phyloP scores from a whole-genome alignment of 1,284 basidiomycete genomes.

The Mycena sp. region DNA sequence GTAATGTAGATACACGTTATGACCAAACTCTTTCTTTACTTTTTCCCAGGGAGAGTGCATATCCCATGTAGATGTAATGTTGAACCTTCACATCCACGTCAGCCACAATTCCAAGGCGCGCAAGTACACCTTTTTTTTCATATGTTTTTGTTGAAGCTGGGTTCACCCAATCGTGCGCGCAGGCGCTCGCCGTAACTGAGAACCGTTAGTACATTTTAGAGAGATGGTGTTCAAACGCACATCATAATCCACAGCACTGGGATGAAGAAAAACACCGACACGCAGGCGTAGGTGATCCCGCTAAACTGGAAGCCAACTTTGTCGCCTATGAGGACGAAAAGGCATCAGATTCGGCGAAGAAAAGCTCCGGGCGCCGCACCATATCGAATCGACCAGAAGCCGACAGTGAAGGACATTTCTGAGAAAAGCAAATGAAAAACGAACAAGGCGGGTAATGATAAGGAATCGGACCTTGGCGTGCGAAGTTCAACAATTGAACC shows the following conservation, averaged over 20 bases:
- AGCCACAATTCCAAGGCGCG: too few relatives aligned
- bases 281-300: slow-evolving; percentile 35
- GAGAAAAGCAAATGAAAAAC: too few relatives aligned
- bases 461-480: slow-evolving; percentile 27
- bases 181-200: slow-evolving; percentile 34
- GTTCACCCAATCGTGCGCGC: slow-evolving; percentile 32
- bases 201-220: neutral
- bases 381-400: slow-evolving; percentile 36
- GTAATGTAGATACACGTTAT: too few relatives aligned
- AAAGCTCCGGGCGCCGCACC: slow-evolving; percentile 8
- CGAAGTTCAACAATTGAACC: slow-evolving; percentile 36
- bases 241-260: slow-evolving; percentile 35
- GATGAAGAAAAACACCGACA: slow-evolving; percentile 34
- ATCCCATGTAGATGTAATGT: too few relatives aligned
- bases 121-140: neutral
- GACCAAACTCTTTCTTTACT: too few relatives aligned
- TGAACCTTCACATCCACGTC: too few relatives aligned
- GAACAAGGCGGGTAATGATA: too few relatives aligned
- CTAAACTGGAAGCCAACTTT: slow-evolving; percentile 37
- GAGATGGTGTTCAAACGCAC: slow-evolving; percentile 16
- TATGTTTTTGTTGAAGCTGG: slow-evolving; percentile 32
- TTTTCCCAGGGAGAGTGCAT: too few relatives aligned
- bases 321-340: slow-evolving; percentile 17
- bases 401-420: slow-evolving; percentile 38
- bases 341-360: neutral